Conservation (phyloP, 2,329 filamentous ascomycete species). For the Fusarium humuli region DNA sequence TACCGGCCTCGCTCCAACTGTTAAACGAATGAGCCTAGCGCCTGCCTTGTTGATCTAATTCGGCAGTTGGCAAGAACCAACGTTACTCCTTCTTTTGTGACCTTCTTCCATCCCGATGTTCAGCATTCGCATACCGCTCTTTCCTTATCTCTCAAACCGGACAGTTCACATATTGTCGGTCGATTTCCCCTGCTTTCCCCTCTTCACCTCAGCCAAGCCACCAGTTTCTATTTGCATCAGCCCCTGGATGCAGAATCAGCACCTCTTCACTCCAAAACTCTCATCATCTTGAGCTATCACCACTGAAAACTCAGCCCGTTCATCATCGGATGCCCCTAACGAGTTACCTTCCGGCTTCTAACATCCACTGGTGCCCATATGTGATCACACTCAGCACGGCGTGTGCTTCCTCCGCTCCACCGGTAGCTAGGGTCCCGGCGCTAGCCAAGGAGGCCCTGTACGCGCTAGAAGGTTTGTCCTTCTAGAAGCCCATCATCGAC, state of each 20-base stretch:
- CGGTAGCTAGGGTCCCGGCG: constrained; percentile 31
- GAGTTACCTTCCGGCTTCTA: constrained; percentile 25
- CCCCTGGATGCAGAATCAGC: constrained; percentile 8
- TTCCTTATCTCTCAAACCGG: constrained; percentile 20
- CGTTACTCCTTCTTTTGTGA: not conserved
- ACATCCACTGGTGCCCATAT: constrained; percentile 37
- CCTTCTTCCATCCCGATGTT: not conserved
- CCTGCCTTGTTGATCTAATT: not conserved
- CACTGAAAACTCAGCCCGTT: constrained; percentile 42
- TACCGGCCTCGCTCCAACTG: not conserved
- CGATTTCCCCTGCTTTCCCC: constrained; percentile 13
- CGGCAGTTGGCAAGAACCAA: not conserved
- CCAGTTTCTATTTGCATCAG: constrained; percentile 15
- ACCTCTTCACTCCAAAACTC: constrained; percentile 14
- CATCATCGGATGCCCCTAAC: constrained; percentile 34
- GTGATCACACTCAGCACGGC: constrained; percentile 36
- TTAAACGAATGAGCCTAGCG: not conserved
- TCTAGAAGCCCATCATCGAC: constrained; percentile 46
- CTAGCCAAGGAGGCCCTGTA: constrained; percentile 38
- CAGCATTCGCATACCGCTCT: constrained; percentile 2
- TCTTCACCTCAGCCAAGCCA: constrained; percentile 16
- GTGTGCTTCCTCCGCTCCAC: constrained; percentile 38
- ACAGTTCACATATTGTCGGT: not conserved
- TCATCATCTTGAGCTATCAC: constrained; percentile 20
- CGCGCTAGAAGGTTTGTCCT: constrained; percentile 46